Percentiles rank a stretch among this genome's conserved stretches.
Evolutionary conservation across 2,329 filamentous ascomycete genomes (phyloP).

Genomic region (Cordyceps cateniannulata): DNA sequence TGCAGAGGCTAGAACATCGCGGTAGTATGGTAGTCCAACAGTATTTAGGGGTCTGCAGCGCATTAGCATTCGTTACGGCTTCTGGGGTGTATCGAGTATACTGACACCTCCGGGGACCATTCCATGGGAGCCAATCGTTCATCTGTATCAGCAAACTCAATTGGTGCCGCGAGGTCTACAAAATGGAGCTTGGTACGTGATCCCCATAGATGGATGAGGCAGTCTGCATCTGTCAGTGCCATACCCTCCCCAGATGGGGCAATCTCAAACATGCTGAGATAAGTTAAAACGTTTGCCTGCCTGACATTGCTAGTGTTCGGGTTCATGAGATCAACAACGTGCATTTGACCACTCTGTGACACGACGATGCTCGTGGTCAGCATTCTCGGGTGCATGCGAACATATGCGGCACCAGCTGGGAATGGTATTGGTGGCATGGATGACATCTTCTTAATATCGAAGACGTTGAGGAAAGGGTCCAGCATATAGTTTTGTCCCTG

Average conservation of each 20-base stretch:
- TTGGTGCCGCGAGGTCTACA: slow-evolving; percentile 70
- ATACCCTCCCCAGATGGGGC: slow-evolving; percentile 83
- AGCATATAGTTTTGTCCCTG: slow-evolving; percentile 69
- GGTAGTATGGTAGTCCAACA: slow-evolving; percentile 89
- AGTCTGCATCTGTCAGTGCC: slow-evolving; percentile 72
- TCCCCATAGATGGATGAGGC: slow-evolving; percentile 79
- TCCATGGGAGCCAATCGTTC: slow-evolving; percentile 54
- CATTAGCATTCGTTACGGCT: not conserved
- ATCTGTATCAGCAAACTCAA: slow-evolving; percentile 67
- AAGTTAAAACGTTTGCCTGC: slow-evolving; percentile 70
- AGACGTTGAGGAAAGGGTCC: slow-evolving; percentile 91
- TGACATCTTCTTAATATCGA: slow-evolving; percentile 84
- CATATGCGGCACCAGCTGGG: slow-evolving; percentile 86
- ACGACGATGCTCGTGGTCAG: slow-evolving; percentile 91
- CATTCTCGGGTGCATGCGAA: slow-evolving; percentile 94
- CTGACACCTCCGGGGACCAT: slow-evolving; percentile 65
- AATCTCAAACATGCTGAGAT: slow-evolving; percentile 75
- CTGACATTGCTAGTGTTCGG: slow-evolving; percentile 80
- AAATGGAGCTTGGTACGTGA: slow-evolving; percentile 81
- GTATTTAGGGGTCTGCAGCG: slow-evolving; percentile 64
- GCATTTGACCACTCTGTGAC: slow-evolving; percentile 86
- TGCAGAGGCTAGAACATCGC: slow-evolving; percentile 77
- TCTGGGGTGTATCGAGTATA: slow-evolving; percentile 5
- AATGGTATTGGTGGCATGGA: slow-evolving; percentile 88
- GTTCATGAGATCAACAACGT: slow-evolving; percentile 93